Conservation (phyloP, 495 filamentous ascomycete species). For the Aspergillus conjunctus region DNA sequence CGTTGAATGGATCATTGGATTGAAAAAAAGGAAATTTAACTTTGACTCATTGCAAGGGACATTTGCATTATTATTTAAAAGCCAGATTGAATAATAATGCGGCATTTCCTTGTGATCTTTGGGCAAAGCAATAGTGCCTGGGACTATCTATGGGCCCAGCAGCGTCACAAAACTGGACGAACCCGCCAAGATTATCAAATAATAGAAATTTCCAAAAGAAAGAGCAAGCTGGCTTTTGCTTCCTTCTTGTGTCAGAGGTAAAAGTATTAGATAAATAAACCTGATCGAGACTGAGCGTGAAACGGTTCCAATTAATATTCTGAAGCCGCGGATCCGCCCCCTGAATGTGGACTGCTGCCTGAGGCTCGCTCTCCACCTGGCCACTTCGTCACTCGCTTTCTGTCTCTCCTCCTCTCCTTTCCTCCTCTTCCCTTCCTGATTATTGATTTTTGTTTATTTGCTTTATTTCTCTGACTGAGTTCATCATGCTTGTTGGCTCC, state of each 20-base stretch:
- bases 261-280: no score
- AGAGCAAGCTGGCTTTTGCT: neutral
- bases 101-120: neutral
- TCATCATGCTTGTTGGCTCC: conserved; percentile 17
- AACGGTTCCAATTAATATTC: conserved; percentile 10
- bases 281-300: conserved; percentile 1
- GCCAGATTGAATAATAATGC: neutral
- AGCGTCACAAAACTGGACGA: conserved; percentile 7
- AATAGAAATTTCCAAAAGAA: conserved; percentile 2
- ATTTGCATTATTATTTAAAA: neutral
- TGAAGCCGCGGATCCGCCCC: conserved; percentile 29
- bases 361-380: conserved; percentile 15
- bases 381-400: conserved; percentile 8
- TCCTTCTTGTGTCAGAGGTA: neutral
- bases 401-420: conserved; percentile 15
- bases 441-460: conserved; percentile 11
- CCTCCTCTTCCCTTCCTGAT: conserved; percentile 13
- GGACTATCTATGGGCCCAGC: conserved; percentile 16
- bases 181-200: conserved; percentile 16
- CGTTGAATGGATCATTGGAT: neutral
- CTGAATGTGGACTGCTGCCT: conserved; percentile 25
- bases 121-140: conserved; percentile 17
- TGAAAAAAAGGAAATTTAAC: neutral
- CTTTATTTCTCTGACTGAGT: conserved; percentile 10
- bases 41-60: conserved; percentile 5